Percentiles rank a stretch among this genome's conserved stretches.
Evolutionary conservation across 371 early-diverging fungal species (phyloP).

Genomic region (Mortierella sp.): DNA sequence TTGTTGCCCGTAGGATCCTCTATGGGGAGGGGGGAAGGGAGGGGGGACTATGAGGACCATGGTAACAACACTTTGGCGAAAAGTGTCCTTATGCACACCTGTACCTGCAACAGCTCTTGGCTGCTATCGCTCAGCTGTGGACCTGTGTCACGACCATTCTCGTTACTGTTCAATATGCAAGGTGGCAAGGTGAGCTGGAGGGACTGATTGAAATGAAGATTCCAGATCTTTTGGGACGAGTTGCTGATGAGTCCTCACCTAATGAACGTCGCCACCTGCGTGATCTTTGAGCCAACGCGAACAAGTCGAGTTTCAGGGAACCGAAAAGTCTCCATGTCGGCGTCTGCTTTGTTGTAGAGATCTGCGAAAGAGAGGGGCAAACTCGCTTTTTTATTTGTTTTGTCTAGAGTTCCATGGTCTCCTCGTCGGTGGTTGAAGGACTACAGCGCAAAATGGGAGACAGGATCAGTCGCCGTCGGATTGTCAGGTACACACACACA

Average conservation of each 20-base stretch:
- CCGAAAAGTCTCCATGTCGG: slow-evolving; percentile 11
- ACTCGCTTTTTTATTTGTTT: no score
- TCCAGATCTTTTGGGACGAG: no score
- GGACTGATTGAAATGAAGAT: not conserved
- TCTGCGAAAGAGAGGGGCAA: no score
- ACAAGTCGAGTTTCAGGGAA: slow-evolving; percentile 15
- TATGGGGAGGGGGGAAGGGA: not conserved
- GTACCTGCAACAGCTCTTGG: slow-evolving; percentile 17
- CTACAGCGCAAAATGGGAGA: no score
- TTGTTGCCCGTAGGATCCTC: slow-evolving; percentile 20
- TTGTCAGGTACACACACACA: no score
- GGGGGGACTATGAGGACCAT: not conserved
- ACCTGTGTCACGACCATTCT: not conserved
- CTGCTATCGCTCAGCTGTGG: not conserved
- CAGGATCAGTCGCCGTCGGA: no score
- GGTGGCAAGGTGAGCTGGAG: not conserved
- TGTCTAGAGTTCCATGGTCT: no score
- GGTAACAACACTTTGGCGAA: not conserved
- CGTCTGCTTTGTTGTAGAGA: no score
- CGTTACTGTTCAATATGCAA: not conserved
- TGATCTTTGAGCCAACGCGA: slow-evolving; percentile 7
- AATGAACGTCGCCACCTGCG: slow-evolving; percentile 14
- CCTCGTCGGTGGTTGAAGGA: no score
- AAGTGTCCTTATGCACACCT: no score
- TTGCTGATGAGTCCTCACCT: slow-evolving; percentile 3